Conservation (phyloP, 495 filamentous ascomycete species). For the Clohesyomyces aquaticus region DNA sequence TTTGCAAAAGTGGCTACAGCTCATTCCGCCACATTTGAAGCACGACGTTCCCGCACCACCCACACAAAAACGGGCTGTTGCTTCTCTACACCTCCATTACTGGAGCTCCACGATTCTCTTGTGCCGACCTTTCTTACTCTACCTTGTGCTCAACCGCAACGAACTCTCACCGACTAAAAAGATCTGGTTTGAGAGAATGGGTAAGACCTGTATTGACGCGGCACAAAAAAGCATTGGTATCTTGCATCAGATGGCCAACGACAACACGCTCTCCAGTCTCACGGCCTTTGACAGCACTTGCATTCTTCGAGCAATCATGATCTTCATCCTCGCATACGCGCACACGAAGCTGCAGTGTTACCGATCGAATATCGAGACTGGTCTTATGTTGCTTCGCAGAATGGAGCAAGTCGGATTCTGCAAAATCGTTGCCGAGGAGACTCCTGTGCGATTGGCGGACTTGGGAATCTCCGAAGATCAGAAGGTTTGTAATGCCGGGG, state of each 20-base stretch:
- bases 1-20: constrained; percentile 41
- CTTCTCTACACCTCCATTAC: constrained; percentile 44
- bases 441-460: constrained; percentile 30
- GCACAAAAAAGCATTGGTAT: constrained; percentile 39
- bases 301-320: constrained; percentile 40
- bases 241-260: constrained; percentile 39
- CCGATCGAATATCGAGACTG: constrained; percentile 15
- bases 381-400: constrained; percentile 14
- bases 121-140: constrained; percentile 43
- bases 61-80: constrained; percentile 42
- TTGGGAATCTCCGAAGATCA: constrained; percentile 21
- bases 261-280: constrained; percentile 38
- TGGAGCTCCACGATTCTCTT: constrained; percentile 43
- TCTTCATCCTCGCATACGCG: constrained; percentile 40
- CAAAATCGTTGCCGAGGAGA: constrained; percentile 35
- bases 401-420: constrained; percentile 37
- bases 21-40: constrained; percentile 44
- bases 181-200: constrained; percentile 41
- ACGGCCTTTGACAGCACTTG: constrained; percentile 43
- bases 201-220: constrained; percentile 44
- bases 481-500: constrained; percentile 5
- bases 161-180: constrained; percentile 36
- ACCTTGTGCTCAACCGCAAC: constrained; percentile 35
- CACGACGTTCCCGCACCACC: constrained; percentile 41
- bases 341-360: constrained; percentile 29